These are phyloP conservation scores for Lentinula novae-zelandiae DNA, from an alignment of 1,284 basidiomycete genomes.

Conservation along the genomic window DNA sequence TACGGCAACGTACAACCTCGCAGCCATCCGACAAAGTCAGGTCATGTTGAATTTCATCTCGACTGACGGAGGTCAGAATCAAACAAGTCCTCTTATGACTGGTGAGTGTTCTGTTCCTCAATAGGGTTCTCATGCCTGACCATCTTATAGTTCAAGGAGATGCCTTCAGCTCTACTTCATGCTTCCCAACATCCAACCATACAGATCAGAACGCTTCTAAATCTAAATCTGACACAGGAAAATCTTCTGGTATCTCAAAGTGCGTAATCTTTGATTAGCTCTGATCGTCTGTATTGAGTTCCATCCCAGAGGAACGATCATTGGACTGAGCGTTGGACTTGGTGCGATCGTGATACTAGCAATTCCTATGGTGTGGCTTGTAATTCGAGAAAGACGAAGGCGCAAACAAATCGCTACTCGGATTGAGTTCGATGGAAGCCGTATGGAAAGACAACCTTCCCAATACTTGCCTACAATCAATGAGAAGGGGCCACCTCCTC, in stretches of 20 bases:
- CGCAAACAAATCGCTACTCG: conserved; percentile 18
- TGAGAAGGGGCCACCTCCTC: conserved; percentile 6
- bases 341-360: conserved; percentile 35
- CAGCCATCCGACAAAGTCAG: conserved; percentile 31
- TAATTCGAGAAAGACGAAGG: conserved; percentile 38
- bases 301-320: conserved; percentile 32
- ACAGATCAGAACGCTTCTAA: neutral
- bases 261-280: conserved; percentile 12
- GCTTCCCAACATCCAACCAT: conserved; percentile 15
- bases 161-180: conserved; percentile 21
- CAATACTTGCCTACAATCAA: neutral
- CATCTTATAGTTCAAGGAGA: conserved; percentile 25
- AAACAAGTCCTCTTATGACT: conserved; percentile 33
- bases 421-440: conserved; percentile 22
- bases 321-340: conserved; percentile 41
- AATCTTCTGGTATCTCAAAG: conserved; percentile 19
- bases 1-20: conserved; percentile 41
- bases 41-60: conserved; percentile 36
- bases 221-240: neutral
- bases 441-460: conserved; percentile 17
- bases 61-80: conserved; percentile 28
- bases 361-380: conserved; percentile 38
- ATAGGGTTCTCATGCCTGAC: neutral
- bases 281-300: conserved; percentile 3
- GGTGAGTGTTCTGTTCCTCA: conserved; percentile 21